Evolutionary conservation across 371 early-diverging fungal species (phyloP).

Genomic region (Rhizopus sp.): DNA sequence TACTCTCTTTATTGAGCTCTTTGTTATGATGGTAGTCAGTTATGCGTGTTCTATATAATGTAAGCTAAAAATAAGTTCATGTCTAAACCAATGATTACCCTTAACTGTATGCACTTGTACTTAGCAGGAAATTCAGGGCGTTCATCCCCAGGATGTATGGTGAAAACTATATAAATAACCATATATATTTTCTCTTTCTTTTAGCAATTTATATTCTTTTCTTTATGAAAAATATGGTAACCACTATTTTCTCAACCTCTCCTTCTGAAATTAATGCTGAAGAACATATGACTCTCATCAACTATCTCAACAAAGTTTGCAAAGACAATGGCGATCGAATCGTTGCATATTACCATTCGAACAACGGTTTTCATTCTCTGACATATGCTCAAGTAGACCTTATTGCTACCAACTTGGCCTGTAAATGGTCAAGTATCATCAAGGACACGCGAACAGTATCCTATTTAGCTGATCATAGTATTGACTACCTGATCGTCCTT

Average conservation of each 20-base stretch:
- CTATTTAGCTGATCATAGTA: conserved; percentile 23
- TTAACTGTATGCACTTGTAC: no score
- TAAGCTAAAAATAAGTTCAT: no score
- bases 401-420: conserved; percentile 32
- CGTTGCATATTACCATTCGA: not conserved
- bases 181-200: no score
- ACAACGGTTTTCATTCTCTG: conserved; percentile 6
- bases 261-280: not conserved
- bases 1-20: no score
- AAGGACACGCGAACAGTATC: conserved; percentile 2
- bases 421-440: conserved; percentile 2
- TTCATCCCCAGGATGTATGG: no score
- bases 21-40: no score
- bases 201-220: not conserved
- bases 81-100: no score
- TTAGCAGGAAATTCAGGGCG: no score
- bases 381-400: conserved; percentile 31
- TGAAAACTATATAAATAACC: no score
- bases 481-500: conserved; percentile 19
- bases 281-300: not conserved
- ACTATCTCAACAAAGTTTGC: not conserved
- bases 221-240: not conserved
- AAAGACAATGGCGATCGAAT: not conserved
- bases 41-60: no score
- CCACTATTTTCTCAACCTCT: not conserved